phyloP scores from a whole-genome alignment of 306 rosid species.

The Calophaca sinica region DNA sequence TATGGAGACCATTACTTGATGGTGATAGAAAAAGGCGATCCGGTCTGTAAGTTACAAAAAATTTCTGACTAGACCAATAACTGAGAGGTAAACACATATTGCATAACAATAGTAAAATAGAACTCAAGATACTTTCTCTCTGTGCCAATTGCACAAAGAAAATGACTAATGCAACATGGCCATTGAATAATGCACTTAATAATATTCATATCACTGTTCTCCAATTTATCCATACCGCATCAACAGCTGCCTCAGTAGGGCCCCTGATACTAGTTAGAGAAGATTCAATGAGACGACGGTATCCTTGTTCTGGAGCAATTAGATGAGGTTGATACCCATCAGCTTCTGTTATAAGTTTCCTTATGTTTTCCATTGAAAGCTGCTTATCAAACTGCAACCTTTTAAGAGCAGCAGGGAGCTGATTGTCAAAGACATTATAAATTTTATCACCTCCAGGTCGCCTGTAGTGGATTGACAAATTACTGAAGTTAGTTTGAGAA shows the following conservation, averaged over 20 bases:
- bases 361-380: constrained; percentile 92
- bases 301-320: constrained; percentile 98
- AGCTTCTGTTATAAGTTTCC: constrained; percentile 93
- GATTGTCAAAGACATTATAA: constrained; percentile 92
- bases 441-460: constrained; percentile 95
- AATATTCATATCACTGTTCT: constrained; percentile 19
- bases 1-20: background rate
- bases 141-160: too few relatives aligned
- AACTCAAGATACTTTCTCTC: too few relatives aligned
- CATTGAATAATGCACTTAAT: background rate
- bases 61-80: constrained; percentile 5
- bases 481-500: constrained; percentile 11
- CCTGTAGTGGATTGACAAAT: constrained; percentile 56
- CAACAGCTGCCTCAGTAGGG: constrained; percentile 97
- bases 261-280: constrained; percentile 82
- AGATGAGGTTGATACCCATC: constrained; percentile 99
- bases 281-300: constrained; percentile 93
- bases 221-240: constrained; percentile 67
- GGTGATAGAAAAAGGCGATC: background rate
- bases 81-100: background rate
- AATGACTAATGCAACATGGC: background rate
- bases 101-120: background rate
- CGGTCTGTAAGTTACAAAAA: background rate
- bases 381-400: constrained; percentile 97
- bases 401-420: constrained; percentile 94